Percentiles rank a stretch among this genome's conserved stretches.
These are phyloP conservation scores for Cutaneotrichosporon mucoides DNA, from an alignment of 1,284 basidiomycete genomes.

Conservation along the genomic window DNA sequence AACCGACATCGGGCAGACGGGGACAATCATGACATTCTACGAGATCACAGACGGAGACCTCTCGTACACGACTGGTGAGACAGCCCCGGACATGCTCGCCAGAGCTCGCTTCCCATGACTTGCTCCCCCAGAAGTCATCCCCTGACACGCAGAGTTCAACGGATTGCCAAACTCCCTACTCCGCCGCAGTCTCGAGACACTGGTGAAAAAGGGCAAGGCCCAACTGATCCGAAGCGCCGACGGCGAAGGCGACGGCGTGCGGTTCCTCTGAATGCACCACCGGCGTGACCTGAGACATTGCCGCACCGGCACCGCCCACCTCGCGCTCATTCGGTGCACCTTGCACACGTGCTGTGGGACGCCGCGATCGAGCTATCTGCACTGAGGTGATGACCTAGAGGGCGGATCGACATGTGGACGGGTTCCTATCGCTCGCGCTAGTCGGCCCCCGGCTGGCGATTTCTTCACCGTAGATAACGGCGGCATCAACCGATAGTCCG, in stretches of 20 bases:
- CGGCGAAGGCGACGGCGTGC: slow-evolving; percentile 52
- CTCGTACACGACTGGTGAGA: slow-evolving; percentile 44
- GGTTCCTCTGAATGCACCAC: slow-evolving; percentile 45
- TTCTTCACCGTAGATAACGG: no score
- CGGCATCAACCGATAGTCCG: no score
- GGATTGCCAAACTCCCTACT: slow-evolving; percentile 49
- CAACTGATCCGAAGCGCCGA: slow-evolving; percentile 52
- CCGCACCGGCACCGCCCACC: no score
- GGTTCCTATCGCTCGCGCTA: no score
- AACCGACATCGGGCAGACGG: slow-evolving; percentile 53
- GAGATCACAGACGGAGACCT: slow-evolving; percentile 55
- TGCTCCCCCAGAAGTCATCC: background rate
- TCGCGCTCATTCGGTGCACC: no score
- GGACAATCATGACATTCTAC: slow-evolving; percentile 55
- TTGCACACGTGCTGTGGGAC: no score
- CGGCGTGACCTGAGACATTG: no score
- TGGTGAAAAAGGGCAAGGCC: slow-evolving; percentile 53
- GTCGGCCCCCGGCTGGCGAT: no score
- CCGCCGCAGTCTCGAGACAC: slow-evolving; percentile 50
- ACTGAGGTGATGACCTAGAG: no score
- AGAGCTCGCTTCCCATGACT: background rate
- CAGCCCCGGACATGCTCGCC: no score
- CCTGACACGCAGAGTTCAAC: slow-evolving; percentile 49
- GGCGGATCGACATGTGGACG: no score
- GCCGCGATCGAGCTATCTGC: no score